phyloP scores from a whole-genome alignment of 352 stramenopile species.

The Globisporangium megalacanthum region DNA sequence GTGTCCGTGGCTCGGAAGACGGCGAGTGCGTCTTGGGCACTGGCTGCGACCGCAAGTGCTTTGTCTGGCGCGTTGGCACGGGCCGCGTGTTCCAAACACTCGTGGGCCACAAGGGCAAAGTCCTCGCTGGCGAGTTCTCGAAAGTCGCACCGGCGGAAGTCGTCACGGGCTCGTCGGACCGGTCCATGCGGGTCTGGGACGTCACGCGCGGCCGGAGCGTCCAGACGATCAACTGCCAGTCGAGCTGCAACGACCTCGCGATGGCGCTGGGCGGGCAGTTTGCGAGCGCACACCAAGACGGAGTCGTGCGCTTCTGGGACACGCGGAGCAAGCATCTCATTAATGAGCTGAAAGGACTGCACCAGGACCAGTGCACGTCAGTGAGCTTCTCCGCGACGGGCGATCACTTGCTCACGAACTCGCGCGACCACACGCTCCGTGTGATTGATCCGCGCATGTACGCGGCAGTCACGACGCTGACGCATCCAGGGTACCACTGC shows the following conservation, averaged over 20 bases:
- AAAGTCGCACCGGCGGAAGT: constrained; percentile 47
- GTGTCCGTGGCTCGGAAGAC: constrained; percentile 72
- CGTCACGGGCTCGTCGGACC: constrained; percentile 73
- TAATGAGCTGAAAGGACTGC: constrained; percentile 46
- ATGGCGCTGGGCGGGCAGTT: constrained; percentile 56
- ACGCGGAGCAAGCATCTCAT: constrained; percentile 45
- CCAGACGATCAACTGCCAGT: constrained; percentile 74
- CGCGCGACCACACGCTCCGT: constrained; percentile 60
- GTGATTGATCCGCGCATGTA: constrained; percentile 69
- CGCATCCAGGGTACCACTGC: constrained; percentile 51
- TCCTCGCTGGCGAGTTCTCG: constrained; percentile 75
- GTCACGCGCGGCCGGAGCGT: constrained; percentile 51
- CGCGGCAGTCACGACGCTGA: constrained; percentile 35
- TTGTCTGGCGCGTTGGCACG: constrained; percentile 79
- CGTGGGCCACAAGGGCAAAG: constrained; percentile 80
- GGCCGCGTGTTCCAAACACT: constrained; percentile 80
- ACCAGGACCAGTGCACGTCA: constrained; percentile 68
- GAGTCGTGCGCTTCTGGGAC: constrained; percentile 76
- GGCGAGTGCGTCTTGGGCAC: constrained; percentile 72
- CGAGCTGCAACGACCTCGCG: constrained; percentile 77
- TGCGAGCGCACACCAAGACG: constrained; percentile 75
- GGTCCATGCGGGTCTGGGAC: constrained; percentile 76
- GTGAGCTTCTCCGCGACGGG: constrained; percentile 52
- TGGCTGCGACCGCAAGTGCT: constrained; percentile 80
- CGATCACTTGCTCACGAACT: constrained; percentile 62